A percentile compares a stretch with the other conserved stretches of the same genome.
Evolutionary conservation across 1,284 basidiomycete genomes (phyloP).

Genomic region (Lignosus rhinocerotis): DNA sequence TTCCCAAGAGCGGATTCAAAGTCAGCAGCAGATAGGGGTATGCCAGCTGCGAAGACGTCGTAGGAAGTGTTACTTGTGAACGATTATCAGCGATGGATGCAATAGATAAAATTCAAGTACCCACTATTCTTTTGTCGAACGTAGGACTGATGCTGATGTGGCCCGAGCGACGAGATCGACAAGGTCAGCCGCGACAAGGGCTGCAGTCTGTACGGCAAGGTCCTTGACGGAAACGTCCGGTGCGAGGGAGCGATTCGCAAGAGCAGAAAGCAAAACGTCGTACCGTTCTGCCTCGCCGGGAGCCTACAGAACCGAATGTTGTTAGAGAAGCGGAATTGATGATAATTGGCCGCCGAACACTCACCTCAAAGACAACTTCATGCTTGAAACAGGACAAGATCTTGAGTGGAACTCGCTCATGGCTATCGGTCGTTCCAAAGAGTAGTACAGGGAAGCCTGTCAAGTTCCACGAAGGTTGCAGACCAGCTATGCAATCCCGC

Average conservation of each 20-base stretch:
- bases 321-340: conserved; percentile 3
- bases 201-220: conserved; percentile 90
- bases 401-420: conserved; percentile 65
- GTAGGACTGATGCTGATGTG: conserved; percentile 57
- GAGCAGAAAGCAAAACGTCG: conserved; percentile 57
- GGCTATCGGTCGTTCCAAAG: conserved; percentile 75
- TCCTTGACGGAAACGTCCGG: conserved; percentile 77
- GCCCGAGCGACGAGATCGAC: conserved; percentile 71
- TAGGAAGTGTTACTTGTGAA: conserved; percentile 6
- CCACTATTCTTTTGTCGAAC: conserved; percentile 46
- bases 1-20: conserved; percentile 76
- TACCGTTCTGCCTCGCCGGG: conserved; percentile 78
- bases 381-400: conserved; percentile 87
- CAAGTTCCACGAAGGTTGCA: conserved; percentile 54
- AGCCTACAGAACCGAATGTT: conserved; percentile 48
- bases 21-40: conserved; percentile 67
- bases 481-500: conserved; percentile 64
- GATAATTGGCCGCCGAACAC: conserved; percentile 19
- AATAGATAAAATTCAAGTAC: conserved; percentile 18
- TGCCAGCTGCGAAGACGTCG: conserved; percentile 44
- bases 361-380: conserved; percentile 76
- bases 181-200: conserved; percentile 86
- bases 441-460: conserved; percentile 72
- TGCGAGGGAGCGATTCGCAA: conserved; percentile 52
- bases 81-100: background rate